Evolutionary conservation across 768 basidiomycete species (phyloP).

Genomic region (Lactarius indigo): DNA sequence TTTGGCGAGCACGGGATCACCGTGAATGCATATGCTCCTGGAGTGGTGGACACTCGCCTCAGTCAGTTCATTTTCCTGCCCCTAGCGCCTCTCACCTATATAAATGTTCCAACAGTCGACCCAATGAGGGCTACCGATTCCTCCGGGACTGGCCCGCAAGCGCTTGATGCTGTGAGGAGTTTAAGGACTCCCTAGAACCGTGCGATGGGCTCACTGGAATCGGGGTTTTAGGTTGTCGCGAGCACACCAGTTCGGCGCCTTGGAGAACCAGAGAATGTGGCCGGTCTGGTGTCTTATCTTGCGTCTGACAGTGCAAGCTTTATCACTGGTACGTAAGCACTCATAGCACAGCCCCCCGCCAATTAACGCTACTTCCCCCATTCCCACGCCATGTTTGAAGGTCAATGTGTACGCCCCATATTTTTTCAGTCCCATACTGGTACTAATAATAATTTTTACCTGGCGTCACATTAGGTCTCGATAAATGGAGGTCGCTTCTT

Average conservation of each 20-base stretch:
- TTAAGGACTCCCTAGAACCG: not conserved
- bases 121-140: not conserved
- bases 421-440: not conserved
- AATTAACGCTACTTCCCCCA: not conserved
- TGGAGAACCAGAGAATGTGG: slow-evolving; percentile 21
- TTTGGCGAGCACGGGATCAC: slow-evolving; percentile 26
- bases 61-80: slow-evolving; percentile 9
- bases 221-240: not conserved
- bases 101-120: not conserved
- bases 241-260: slow-evolving; percentile 1
- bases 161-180: not conserved
- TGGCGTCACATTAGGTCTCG: slow-evolving; percentile 4
- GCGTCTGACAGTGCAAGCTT: slow-evolving; percentile 22
- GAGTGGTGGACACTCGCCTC: slow-evolving; percentile 21
- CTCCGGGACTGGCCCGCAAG: not conserved
- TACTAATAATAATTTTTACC: too few relatives aligned
- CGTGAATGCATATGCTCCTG: slow-evolving; percentile 29
- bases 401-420: slow-evolving; percentile 9
- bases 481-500: slow-evolving; percentile 12
- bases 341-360: not conserved
- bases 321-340: slow-evolving; percentile 22
- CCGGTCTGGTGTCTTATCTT: slow-evolving; percentile 26
- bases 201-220: too few relatives aligned
- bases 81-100: not conserved
- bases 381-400: not conserved